A percentile compares a stretch with the other conserved stretches of the same genome.
These are phyloP conservation scores for Trichoderma semiorbis DNA, from an alignment of 2,329 filamentous ascomycete species.

Conservation along the genomic window DNA sequence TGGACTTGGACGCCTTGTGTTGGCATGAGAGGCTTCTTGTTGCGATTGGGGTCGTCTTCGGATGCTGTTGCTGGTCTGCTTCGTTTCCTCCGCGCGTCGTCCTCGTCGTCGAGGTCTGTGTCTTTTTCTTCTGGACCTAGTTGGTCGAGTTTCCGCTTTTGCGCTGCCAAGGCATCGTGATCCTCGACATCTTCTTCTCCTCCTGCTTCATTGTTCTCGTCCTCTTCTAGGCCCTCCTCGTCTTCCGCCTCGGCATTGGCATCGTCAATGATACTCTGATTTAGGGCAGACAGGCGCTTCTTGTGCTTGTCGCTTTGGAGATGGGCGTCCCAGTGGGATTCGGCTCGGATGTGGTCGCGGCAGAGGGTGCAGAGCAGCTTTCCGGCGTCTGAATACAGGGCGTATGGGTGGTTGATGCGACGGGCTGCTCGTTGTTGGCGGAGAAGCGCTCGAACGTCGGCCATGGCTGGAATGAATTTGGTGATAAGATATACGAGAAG, in stretches of 20 bases:
- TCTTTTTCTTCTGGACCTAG: slow-evolving; percentile 36
- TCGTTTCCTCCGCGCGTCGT: slow-evolving; percentile 43
- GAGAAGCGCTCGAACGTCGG: slow-evolving; percentile 75
- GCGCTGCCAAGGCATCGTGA: slow-evolving; percentile 16
- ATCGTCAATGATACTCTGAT: slow-evolving; percentile 7
- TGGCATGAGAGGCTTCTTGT: slow-evolving; percentile 50
- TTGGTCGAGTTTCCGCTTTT: slow-evolving; percentile 37
- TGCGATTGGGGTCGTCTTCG: slow-evolving; percentile 30
- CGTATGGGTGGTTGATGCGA: slow-evolving; percentile 66
- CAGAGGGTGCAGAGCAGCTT: slow-evolving; percentile 67
- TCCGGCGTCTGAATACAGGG: slow-evolving; percentile 64
- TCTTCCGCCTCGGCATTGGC: slow-evolving; percentile 1
- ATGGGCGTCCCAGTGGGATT: slow-evolving; percentile 65
- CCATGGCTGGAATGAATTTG: slow-evolving; percentile 47
- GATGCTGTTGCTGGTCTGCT: slow-evolving; percentile 38
- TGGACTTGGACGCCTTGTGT: slow-evolving; percentile 57
- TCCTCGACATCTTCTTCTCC: slow-evolving; percentile 15
- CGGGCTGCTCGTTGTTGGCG: slow-evolving; percentile 73
- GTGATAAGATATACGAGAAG: background rate
- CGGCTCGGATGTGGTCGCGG: slow-evolving; percentile 60
- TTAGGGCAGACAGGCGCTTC: slow-evolving; percentile 20
- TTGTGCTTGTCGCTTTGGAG: slow-evolving; percentile 45
- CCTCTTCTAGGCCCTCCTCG: background rate
- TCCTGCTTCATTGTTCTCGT: background rate
- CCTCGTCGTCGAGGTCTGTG: slow-evolving; percentile 28